Conservation (phyloP, 495 filamentous ascomycete genomes). For the Penicillium chermesinum region DNA sequence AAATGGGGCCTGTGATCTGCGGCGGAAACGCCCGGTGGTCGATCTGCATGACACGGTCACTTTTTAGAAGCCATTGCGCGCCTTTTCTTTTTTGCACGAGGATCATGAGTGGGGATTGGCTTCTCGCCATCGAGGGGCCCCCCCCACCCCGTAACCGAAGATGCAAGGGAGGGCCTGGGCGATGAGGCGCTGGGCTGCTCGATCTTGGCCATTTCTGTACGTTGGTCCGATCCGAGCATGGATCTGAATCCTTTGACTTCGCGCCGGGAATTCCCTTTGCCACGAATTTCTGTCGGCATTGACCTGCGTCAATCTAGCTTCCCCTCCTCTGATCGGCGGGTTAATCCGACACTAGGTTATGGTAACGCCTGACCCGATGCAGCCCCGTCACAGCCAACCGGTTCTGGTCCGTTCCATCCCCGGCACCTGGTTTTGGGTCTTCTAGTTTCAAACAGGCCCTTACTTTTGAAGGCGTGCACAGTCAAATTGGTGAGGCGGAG, state of each 20-base stretch:
- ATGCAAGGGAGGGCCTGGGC: slow-evolving; percentile 3
- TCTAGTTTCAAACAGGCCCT: not conserved
- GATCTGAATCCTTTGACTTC: slow-evolving; percentile 8
- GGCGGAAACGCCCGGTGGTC: slow-evolving; percentile 36
- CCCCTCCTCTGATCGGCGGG: slow-evolving; percentile 1
- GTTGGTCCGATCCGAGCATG: slow-evolving; percentile 16
- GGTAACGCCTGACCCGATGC: slow-evolving; percentile 13
- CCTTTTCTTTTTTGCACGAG: slow-evolving; percentile 7
- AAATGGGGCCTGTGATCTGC: slow-evolving; percentile 33
- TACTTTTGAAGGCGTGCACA: not conserved
- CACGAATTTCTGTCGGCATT: slow-evolving; percentile 3
- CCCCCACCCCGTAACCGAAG: slow-evolving; percentile 7
- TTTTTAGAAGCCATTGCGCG: not conserved
- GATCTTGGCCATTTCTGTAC: slow-evolving; percentile 13
- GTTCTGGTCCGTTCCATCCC: not conserved
- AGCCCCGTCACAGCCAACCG: slow-evolving; percentile 11
- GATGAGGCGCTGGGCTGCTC: not conserved
- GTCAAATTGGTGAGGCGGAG: not conserved
- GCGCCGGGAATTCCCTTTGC: slow-evolving; percentile 2
- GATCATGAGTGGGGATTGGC: not conserved
- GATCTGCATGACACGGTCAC: slow-evolving; percentile 20
- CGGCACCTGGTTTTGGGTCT: not conserved
- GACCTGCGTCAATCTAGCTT: not conserved
- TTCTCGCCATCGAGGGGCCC: not conserved
- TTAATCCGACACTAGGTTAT: slow-evolving; percentile 2